phyloP scores from a whole-genome alignment of 352 stramenopile species.

The Phytophthora litchii region DNA sequence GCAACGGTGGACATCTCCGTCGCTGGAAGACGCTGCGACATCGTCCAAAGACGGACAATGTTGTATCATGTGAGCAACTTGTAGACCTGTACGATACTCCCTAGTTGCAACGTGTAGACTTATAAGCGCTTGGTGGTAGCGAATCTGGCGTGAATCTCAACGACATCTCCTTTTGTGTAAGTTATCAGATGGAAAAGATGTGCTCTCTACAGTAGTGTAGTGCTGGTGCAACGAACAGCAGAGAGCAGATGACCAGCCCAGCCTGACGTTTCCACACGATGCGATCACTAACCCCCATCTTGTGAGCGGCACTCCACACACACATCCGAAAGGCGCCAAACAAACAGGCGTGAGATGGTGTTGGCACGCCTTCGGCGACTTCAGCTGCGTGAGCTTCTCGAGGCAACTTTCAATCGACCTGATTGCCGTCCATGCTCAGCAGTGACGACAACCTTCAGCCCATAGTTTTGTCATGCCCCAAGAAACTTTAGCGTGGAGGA shows the following conservation, averaged over 20 bases:
- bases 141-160: constrained; percentile 31
- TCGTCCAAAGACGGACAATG: constrained; percentile 27
- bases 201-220: constrained; percentile 1
- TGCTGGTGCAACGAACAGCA: not conserved
- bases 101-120: constrained; percentile 6
- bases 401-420: not conserved
- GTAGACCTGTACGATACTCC: constrained; percentile 8
- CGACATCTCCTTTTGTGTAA: not conserved
- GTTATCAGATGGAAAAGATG: constrained; percentile 26
- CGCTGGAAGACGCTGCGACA: not conserved
- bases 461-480: constrained; percentile 8
- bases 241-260: constrained; percentile 16
- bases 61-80: constrained; percentile 21
- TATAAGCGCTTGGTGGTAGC: constrained; percentile 17
- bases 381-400: constrained; percentile 6
- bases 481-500: constrained; percentile 8
- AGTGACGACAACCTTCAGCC: not conserved
- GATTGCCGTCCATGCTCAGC: constrained; percentile 15
- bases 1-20: constrained; percentile 3
- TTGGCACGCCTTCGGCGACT: not conserved
- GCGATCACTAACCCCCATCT: constrained; percentile 1
- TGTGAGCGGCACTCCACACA: constrained; percentile 11
- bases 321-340: constrained; percentile 3
- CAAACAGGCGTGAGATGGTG: constrained; percentile 7
- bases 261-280: constrained; percentile 4